A percentile compares a stretch with the other conserved stretches of the same genome.
These are phyloP conservation scores for Rhodotorula glutinis DNA, from an alignment of 1,284 basidiomycete genomes.

Conservation along the genomic window DNA sequence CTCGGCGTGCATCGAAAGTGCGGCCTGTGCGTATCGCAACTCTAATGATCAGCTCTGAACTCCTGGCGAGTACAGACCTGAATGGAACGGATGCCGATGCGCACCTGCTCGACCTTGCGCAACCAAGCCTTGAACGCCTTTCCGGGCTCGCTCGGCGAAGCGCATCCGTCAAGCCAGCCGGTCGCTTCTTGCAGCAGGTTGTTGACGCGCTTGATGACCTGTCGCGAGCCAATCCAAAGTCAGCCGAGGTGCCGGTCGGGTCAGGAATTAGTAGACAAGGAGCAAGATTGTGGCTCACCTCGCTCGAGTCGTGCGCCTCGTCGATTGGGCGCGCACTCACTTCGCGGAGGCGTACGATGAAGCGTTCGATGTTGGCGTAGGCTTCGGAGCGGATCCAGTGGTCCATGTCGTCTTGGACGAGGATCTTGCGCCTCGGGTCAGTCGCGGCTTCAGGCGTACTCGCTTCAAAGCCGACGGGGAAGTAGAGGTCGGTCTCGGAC, in stretches of 20 bases:
- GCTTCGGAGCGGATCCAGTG: constrained; percentile 43
- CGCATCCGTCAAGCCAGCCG: constrained; percentile 76
- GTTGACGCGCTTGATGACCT: not conserved
- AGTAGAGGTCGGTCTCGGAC: not conserved
- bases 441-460: not conserved
- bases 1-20: not conserved
- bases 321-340: constrained; percentile 42
- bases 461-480: not conserved
- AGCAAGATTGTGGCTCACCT: constrained; percentile 8
- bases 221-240: not conserved
- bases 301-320: not conserved
- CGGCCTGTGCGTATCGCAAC: not conserved
- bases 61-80: no score
- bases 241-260: no score
- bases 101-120: constrained; percentile 1
- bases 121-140: constrained; percentile 53
- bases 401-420: constrained; percentile 44
- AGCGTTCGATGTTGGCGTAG: constrained; percentile 42
- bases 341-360: constrained; percentile 45
- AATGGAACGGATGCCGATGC: not conserved
- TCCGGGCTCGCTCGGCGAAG: constrained; percentile 78
- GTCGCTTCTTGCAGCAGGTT: constrained; percentile 10
- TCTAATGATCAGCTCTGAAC: no score
- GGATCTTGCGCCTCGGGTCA: constrained; percentile 41
- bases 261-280: no score